These are phyloP conservation scores for Vararia minispora DNA, from an alignment of 768 basidiomycete species.

Conservation along the genomic window DNA sequence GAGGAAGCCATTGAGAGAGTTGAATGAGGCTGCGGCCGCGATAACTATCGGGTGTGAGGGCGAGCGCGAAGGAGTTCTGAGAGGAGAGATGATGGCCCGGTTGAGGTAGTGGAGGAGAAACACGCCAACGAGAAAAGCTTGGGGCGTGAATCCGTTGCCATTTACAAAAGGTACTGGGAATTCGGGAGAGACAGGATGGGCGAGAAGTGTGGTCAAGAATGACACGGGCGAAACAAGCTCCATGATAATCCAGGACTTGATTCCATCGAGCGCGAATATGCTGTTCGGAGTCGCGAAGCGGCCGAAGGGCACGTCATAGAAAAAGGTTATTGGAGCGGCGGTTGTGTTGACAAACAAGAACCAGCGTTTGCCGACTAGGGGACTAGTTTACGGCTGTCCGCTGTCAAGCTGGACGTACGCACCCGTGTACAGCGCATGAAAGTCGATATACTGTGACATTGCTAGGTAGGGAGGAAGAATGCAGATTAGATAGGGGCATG, in stretches of 20 bases:
- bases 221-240: conserved; percentile 51
- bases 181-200: conserved; percentile 33
- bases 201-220: conserved; percentile 39
- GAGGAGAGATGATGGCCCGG: conserved; percentile 68
- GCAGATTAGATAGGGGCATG: no score
- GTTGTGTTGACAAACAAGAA: conserved; percentile 4
- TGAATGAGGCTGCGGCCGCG: conserved; percentile 48
- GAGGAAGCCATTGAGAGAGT: conserved; percentile 58
- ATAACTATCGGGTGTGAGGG: conserved; percentile 62
- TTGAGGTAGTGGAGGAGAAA: conserved; percentile 76
- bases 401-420: neutral
- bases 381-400: neutral
- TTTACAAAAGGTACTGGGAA: conserved; percentile 22
- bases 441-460: neutral
- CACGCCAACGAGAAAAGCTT: conserved; percentile 36
- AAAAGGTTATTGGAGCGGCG: conserved; percentile 26
- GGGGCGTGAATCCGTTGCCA: conserved; percentile 10
- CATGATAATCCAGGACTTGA: conserved; percentile 67
- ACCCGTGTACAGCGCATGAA: neutral
- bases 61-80: conserved; percentile 71
- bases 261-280: conserved; percentile 41
- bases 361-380: conserved; percentile 9
- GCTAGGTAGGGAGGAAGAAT: no score
- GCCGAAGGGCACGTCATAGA: conserved; percentile 73
- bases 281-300: conserved; percentile 48